Conservation (phyloP, 2,329 filamentous ascomycete genomes). For the Scorias spongiosa region DNA sequence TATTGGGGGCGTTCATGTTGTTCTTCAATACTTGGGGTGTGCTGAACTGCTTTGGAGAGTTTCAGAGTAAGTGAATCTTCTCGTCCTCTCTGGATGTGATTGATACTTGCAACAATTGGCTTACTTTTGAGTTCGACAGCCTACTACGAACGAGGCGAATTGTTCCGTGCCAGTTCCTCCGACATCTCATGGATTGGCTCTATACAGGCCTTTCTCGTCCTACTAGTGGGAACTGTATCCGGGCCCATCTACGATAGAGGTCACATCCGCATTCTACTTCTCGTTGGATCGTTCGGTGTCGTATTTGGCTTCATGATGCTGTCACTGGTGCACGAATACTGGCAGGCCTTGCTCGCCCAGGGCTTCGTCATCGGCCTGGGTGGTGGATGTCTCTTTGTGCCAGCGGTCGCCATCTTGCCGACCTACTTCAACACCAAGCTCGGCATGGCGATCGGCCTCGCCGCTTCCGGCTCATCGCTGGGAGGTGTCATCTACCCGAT, state of each 20-base stretch:
- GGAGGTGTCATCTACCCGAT: conserved; percentile 35
- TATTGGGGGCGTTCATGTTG: conserved; percentile 3
- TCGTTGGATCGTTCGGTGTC: conserved; percentile 27
- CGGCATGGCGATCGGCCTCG: conserved; percentile 41
- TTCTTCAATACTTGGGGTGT: conserved; percentile 6
- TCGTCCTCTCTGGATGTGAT: no score
- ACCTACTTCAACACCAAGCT: conserved; percentile 45
- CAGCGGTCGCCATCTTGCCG: conserved; percentile 45
- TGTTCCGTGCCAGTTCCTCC: conserved; percentile 23
- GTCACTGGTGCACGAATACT: conserved; percentile 32
- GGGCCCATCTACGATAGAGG: conserved; percentile 37
- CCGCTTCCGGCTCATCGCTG: conserved; percentile 37
- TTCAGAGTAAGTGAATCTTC: conserved; percentile 12
- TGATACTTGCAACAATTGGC: no score
- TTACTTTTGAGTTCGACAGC: neutral
- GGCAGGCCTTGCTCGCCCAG: conserved; percentile 37
- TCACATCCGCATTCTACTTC: conserved; percentile 28
- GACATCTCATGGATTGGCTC: conserved; percentile 36
- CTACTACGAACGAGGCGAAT: conserved; percentile 29
- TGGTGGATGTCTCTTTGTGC: conserved; percentile 46
- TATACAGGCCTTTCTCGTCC: conserved; percentile 33
- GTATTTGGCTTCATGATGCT: conserved; percentile 38
- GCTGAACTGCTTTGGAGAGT: conserved; percentile 26
- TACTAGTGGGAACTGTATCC: conserved; percentile 30
- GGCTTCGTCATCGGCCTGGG: conserved; percentile 37